Base-by-base conservation (phyloP, 495 filamentous ascomycete genomes). In the Penicillium soppii region DNA sequence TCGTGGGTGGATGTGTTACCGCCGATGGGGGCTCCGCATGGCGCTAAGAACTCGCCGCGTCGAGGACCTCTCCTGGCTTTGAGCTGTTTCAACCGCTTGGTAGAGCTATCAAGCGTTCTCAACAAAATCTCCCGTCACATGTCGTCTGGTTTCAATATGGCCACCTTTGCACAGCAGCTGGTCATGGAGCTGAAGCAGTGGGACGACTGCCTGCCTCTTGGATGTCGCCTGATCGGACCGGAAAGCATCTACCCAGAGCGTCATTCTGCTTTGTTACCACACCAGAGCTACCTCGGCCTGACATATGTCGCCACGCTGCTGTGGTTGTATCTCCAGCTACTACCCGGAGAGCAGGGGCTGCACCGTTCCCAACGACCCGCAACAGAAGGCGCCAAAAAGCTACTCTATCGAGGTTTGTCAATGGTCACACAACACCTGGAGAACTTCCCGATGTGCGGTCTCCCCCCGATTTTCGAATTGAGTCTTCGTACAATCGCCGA, bases 1-100 rank as follows among this genome's bases (percentile, higher is more conserved):
- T 81, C 80, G 2, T 90, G 86, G 87, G 71, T 69, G 3, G 75
- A 82, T 44, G 79, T 79, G 23, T 62, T 80, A 23, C 72, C 70
- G 5, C 72, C 73, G 10, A 74, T 69, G 0, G 56, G 56, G 7
- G 56, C 41, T 46, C 46, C 51, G 23, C 59, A 66, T 19, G 57
- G 57, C 17, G 32, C 17, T 27, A 69, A 66, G 48, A 64, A 65
- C 49, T 57, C 76, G 7, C 73, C 73, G 1, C 70, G 67, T 3
- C 66, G 79, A 26, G 78, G 73, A 22, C 82, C 85, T 9, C 66
- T 81, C 0, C 72, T 77, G n/a, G 74, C 78, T 38, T 58, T 84
- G 5, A 87, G 81, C 61, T 85, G 80, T 23, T 85, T 87, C 61
- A 87, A 87, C 57, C 73, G 67, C 15, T 50, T 83, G 2, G 67